phyloP scores from a whole-genome alignment of 2,329 filamentous ascomycete species.

The Albophoma yamanashiensis region DNA sequence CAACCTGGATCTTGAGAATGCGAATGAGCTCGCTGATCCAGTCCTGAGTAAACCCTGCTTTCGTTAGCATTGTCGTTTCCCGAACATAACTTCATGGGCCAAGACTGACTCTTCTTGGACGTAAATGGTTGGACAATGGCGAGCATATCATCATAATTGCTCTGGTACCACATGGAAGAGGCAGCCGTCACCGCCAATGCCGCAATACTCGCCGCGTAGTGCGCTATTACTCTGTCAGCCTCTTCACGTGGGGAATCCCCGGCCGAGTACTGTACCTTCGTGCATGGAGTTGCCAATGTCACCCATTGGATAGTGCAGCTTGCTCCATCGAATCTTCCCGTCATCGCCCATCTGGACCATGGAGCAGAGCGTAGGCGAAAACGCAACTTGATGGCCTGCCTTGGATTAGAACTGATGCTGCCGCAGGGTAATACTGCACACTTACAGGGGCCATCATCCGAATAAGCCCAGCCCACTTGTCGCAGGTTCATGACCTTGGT shows the following conservation, averaged over 20 bases:
- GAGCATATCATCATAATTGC: slow-evolving; percentile 60
- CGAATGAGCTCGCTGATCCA: slow-evolving; percentile 58
- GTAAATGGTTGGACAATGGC: slow-evolving; percentile 48
- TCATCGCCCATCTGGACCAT: slow-evolving; percentile 48
- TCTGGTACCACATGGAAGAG: slow-evolving; percentile 31
- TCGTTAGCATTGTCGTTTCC: slow-evolving; percentile 7
- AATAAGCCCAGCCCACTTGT: slow-evolving; percentile 69
- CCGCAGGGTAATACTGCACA: background rate
- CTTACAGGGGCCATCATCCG: slow-evolving; percentile 54
- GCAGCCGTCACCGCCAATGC: slow-evolving; percentile 45
- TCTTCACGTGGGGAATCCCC: background rate
- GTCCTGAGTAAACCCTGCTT: slow-evolving; percentile 45
- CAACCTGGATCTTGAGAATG: slow-evolving; percentile 61
- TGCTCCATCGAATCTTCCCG: slow-evolving; percentile 48
- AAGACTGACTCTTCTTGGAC: slow-evolving; percentile 19
- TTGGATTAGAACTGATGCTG: slow-evolving; percentile 6
- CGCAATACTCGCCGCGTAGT: slow-evolving; percentile 49
- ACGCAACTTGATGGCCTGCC: slow-evolving; percentile 45
- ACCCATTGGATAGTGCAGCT: slow-evolving; percentile 36
- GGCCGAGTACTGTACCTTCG: slow-evolving; percentile 28
- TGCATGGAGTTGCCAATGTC: slow-evolving; percentile 37
- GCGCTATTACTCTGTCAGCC: slow-evolving; percentile 24
- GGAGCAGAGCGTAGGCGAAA: slow-evolving; percentile 51
- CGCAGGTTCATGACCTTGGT: slow-evolving; percentile 58
- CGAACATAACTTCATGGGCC: background rate